Base-by-base conservation (phyloP, 768 basidiomycete genomes). In the Grammothele lineata region DNA sequence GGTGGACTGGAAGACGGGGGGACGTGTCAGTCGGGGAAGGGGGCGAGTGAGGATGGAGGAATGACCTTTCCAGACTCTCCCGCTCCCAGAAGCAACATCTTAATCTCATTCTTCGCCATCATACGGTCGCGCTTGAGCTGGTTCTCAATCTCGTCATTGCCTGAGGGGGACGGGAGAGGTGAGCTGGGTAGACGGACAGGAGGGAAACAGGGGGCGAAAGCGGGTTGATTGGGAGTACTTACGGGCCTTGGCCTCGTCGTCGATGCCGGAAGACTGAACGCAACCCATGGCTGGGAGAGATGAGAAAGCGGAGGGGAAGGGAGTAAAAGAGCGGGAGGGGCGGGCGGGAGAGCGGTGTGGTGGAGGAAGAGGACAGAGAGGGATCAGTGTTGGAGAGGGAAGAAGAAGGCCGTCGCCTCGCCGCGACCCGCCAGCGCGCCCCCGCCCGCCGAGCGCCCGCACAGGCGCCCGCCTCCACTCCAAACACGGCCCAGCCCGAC, bases 21-120 rank as follows among this genome's bases (percentile, higher is more conserved):
- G 5, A 22, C 4, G 23, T 25, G 25, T 24, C 19, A 8, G 23
- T 17, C n/a, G 5, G 34, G 33, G 21, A 18, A 19, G 18, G 14
- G 17, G 5, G 37, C 21, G 14, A 19, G 3, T 4, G 23, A 24
- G 34, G 8, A 7, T 40, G 24, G 25, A 19, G 30, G 15, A 47
- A 73, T 12, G 38, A 87, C 87, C 80, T 97, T 96, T 59, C 94
- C 94, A 44, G 91, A 93, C 76, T 96, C 93, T 70, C 95, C 93
- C 49, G 95, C 93, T 47, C 95, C 95, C 22, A 98, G 75, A 48
- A 98, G 66, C 52, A 97, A 65, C 93, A 97, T 95, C 74, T 97
- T 94, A 62, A 94, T 92, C 66, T 93, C 92, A 59, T 92, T 93
- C 75, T 90, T 91, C 35, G 85, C 84, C 77, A 85, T 82, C 74